phyloP scores from a whole-genome alignment of 2,329 filamentous ascomycete genomes.

The Fusarium redolens region DNA sequence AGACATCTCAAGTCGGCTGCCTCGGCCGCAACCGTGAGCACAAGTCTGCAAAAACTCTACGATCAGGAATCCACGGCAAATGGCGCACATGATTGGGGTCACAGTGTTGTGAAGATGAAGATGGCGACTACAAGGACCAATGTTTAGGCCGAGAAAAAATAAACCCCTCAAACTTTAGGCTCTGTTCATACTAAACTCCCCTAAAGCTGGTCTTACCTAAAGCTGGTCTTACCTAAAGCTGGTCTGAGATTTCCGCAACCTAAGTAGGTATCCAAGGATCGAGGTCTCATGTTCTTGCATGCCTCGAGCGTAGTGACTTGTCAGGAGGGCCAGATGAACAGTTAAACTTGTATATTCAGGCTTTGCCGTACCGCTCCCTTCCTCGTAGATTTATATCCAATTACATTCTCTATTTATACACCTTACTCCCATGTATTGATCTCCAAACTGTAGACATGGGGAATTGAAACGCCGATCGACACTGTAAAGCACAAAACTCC shows the following conservation, averaged over 20 bases:
- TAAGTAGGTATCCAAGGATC: not conserved
- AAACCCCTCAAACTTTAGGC: not conserved
- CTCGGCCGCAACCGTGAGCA: not conserved
- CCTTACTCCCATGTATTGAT: not conserved
- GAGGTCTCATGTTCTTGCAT: not conserved
- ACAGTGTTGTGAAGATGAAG: not conserved
- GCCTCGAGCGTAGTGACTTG: too few relatives aligned
- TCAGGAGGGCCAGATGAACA: not conserved
- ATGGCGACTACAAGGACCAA: too few relatives aligned
- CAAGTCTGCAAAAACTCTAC: not conserved
- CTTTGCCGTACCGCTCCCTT: not conserved
- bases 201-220: not conserved
- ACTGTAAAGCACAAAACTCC: conserved; percentile 11
- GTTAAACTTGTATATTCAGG: not conserved
- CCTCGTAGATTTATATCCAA: conserved; percentile 3
- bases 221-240: not conserved
- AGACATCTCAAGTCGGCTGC: too few relatives aligned
- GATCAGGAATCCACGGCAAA: not conserved
- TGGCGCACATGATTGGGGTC: accelerated
- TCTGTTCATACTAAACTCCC: not conserved
- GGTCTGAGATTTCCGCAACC: not conserved
- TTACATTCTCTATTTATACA: conserved; percentile 25
- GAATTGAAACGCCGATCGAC: conserved; percentile 10
- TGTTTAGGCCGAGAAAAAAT: not conserved
- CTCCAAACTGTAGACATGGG: not conserved